These are phyloP conservation scores for Aspergillus sp. DNA, from an alignment of 2,329 filamentous ascomycete genomes.

Conservation along the genomic window DNA sequence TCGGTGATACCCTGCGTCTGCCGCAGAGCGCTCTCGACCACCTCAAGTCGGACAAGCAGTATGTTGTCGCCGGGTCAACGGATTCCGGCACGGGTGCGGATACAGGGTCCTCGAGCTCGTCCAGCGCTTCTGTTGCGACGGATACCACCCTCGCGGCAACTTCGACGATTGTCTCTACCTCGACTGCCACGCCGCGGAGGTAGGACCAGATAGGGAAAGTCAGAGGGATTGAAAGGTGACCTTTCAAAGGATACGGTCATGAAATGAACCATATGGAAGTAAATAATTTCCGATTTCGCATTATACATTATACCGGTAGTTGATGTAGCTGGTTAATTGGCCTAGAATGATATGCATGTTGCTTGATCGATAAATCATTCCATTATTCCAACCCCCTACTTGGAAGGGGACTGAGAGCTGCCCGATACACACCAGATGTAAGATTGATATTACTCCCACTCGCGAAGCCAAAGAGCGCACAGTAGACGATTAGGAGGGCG, in stretches of 20 bases:
- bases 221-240: too few relatives aligned
- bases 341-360: too few relatives aligned
- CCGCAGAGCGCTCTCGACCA: constrained; percentile 44
- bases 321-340: too few relatives aligned
- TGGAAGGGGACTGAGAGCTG: too few relatives aligned
- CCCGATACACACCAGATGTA: background rate
- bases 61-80: constrained; percentile 43
- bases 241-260: too few relatives aligned
- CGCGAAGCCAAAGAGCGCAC: background rate
- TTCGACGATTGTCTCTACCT: background rate
- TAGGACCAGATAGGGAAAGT: background rate
- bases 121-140: too few relatives aligned
- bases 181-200: background rate
- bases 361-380: too few relatives aligned
- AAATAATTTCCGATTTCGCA: too few relatives aligned
- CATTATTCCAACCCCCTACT: too few relatives aligned
- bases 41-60: constrained; percentile 53
- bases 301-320: too few relatives aligned
- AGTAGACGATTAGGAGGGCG: background rate
- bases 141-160: background rate
- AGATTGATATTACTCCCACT: background rate
- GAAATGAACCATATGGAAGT: too few relatives aligned
- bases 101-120: background rate
- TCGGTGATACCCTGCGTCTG: constrained; percentile 60
- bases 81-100: background rate